Conservation (phyloP, 768 basidiomycete species). For the Auriscalpium orientale region DNA sequence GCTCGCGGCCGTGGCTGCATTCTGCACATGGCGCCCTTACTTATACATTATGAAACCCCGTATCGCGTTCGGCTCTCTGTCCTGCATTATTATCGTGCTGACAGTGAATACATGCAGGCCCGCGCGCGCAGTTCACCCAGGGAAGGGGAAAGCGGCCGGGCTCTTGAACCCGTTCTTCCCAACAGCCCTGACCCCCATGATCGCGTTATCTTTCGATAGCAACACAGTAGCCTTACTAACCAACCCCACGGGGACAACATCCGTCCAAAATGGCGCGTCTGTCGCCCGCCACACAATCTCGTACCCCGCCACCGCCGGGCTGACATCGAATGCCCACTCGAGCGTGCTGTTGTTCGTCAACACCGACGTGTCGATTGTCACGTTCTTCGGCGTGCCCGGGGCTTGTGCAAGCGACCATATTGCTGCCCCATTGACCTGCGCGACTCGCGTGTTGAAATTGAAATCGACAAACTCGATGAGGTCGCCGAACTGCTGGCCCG, state of each 20-base stretch:
- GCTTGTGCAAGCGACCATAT: slow-evolving; percentile 51
- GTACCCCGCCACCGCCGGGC: slow-evolving; percentile 34
- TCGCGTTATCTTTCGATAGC: slow-evolving; percentile 44
- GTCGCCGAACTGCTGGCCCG: slow-evolving; percentile 50
- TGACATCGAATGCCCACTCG: slow-evolving; percentile 35
- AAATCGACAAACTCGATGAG: slow-evolving; percentile 47
- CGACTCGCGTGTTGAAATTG: slow-evolving; percentile 43
- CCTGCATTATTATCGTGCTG: no score
- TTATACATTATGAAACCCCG: no score
- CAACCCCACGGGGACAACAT: slow-evolving; percentile 41
- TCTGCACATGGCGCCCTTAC: no score
- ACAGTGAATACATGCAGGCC: no score
- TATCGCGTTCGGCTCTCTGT: no score
- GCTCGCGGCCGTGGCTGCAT: no score
- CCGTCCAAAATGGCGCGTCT: slow-evolving; percentile 37
- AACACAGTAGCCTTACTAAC: slow-evolving; percentile 33
- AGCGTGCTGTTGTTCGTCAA: slow-evolving; percentile 50
- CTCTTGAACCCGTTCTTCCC: slow-evolving; percentile 46
- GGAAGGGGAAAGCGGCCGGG: slow-evolving; percentile 33
- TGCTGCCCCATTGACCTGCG: slow-evolving; percentile 42
- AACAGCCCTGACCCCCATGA: slow-evolving; percentile 40
- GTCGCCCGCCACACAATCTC: slow-evolving; percentile 46
- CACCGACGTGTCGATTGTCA: slow-evolving; percentile 37
- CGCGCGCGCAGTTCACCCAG: neutral
- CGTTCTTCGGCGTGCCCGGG: slow-evolving; percentile 44